Conservation (phyloP, 1,139 yeast genomes). For the Diutina pseudorugosa region DNA sequence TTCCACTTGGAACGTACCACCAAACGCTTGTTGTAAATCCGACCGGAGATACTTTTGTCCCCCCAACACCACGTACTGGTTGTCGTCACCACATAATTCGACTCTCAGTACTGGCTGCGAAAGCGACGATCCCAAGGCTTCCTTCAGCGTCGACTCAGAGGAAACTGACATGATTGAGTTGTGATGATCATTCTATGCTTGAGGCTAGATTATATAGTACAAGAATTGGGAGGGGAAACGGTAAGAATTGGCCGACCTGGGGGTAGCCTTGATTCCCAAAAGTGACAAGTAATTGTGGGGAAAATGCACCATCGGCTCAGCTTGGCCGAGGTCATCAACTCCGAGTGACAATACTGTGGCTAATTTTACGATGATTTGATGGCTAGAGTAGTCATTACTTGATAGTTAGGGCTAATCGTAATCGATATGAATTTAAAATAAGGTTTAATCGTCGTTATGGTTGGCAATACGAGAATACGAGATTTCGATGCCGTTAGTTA, state of each 20-base stretch:
- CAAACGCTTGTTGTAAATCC: constrained; percentile 9
- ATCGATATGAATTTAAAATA: too few species aligned
- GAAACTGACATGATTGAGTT: not conserved
- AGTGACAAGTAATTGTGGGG: not conserved
- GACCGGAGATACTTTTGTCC: constrained; percentile 7
- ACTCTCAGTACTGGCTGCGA: not conserved
- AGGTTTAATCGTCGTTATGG: too few species aligned
- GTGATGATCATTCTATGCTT: not conserved
- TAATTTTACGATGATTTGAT: too few species aligned
- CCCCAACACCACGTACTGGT: constrained; percentile 7
- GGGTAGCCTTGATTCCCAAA: not conserved
- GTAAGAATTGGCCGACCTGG: not conserved
- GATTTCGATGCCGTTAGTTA: too few species aligned
- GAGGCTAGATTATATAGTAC: not conserved
- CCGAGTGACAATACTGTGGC: not conserved
- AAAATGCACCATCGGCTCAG: not conserved
- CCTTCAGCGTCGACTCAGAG: not conserved
- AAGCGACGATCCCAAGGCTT: not conserved
- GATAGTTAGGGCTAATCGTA: too few species aligned
- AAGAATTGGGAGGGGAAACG: not conserved
- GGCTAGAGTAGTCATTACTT: too few species aligned
- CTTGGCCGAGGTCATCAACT: not conserved
- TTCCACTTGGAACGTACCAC: constrained; percentile 8
- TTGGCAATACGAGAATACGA: too few species aligned
- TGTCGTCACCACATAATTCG: not conserved